A percentile compares a stretch with the other conserved stretches of the same genome.
phyloP scores from a whole-genome alignment of 108 stramenopile genomes.

The Cyclotella cryptica region DNA sequence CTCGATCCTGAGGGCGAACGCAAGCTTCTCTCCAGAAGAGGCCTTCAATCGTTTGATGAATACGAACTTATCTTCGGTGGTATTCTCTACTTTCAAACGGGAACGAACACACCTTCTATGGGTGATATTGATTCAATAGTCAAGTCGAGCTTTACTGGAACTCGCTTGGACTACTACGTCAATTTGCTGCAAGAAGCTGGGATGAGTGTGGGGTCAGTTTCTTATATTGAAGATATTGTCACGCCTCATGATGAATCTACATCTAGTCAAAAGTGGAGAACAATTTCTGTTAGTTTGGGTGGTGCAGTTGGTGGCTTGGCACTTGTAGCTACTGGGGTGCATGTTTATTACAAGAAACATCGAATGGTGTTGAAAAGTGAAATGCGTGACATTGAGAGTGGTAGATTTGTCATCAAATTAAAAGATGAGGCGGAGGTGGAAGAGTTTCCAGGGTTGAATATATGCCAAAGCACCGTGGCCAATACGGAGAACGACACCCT shows the following conservation, averaged over 20 bases:
- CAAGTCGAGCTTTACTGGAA: conserved; percentile 17
- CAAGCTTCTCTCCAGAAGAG: neutral
- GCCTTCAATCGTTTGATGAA: conserved; percentile 6
- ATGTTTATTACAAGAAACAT: conserved; percentile 6
- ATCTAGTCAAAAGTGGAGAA: no score
- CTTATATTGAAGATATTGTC: neutral
- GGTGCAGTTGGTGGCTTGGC: conserved; percentile 26
- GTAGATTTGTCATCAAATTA: conserved; percentile 11
- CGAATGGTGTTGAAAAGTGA: conserved; percentile 1
- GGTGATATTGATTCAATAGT: conserved; percentile 29
- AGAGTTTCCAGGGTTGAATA: conserved; percentile 22
- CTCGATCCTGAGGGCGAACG: conserved; percentile 33
- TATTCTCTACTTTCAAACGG: conserved; percentile 28
- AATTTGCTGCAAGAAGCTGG: conserved; percentile 39
- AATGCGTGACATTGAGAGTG: conserved; percentile 22
- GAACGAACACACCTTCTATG: conserved; percentile 9
- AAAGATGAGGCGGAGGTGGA: conserved; percentile 37
- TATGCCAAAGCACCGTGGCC: neutral
- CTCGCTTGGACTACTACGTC: conserved; percentile 33
- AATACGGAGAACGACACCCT: conserved; percentile 2
- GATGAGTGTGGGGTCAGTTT: conserved; percentile 5
- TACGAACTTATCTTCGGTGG: conserved; percentile 39
- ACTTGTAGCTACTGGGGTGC: conserved; percentile 12
- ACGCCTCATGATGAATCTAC: conserved; percentile 3
- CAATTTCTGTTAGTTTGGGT: conserved; percentile 11